Percentiles rank a stretch among this genome's conserved stretches.
Conservation (phyloP, 1,284 basidiomycete species). For the Heterobasidion parviporum region DNA sequence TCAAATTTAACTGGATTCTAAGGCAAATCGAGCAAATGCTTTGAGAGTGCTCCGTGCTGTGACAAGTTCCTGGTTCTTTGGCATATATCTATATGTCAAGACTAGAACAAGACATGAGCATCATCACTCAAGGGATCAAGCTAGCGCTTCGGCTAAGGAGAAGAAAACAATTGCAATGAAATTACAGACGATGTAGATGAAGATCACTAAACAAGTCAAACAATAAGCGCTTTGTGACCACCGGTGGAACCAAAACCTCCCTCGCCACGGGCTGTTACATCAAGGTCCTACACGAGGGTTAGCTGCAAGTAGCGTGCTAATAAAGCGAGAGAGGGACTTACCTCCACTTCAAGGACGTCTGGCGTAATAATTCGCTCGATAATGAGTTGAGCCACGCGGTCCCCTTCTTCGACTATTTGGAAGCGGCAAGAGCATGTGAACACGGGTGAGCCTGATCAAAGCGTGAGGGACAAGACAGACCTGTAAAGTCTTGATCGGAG, state of each 20-base stretch:
- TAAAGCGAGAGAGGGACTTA: conserved; percentile 27
- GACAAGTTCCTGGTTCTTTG: too few relatives aligned
- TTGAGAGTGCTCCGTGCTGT: too few relatives aligned
- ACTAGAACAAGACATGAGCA: too few relatives aligned
- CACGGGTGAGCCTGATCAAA: not conserved
- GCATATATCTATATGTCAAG: too few relatives aligned
- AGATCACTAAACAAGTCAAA: too few relatives aligned
- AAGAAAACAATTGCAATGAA: too few relatives aligned
- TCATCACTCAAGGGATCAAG: too few relatives aligned
- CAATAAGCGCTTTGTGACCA: conserved; percentile 46
- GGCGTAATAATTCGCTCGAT: conserved; percentile 88
- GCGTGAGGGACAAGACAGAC: conserved; percentile 30
- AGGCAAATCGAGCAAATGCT: too few relatives aligned
- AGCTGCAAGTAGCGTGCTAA: conserved; percentile 6
- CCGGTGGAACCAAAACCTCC: conserved; percentile 95
- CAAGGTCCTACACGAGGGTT: conserved; percentile 51
- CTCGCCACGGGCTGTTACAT: conserved; percentile 78
- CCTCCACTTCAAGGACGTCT: conserved; percentile 79
- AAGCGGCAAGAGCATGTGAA: not conserved
- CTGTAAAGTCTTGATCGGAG: conserved; percentile 81
- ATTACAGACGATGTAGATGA: too few relatives aligned
- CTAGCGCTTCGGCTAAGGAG: too few relatives aligned
- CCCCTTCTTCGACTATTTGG: conserved; percentile 79
- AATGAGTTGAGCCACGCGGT: conserved; percentile 92
- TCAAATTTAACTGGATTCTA: too few relatives aligned